These are phyloP conservation scores for Beauveria pseudobassiana DNA, from an alignment of 2,329 filamentous ascomycete genomes.

Conservation along the genomic window DNA sequence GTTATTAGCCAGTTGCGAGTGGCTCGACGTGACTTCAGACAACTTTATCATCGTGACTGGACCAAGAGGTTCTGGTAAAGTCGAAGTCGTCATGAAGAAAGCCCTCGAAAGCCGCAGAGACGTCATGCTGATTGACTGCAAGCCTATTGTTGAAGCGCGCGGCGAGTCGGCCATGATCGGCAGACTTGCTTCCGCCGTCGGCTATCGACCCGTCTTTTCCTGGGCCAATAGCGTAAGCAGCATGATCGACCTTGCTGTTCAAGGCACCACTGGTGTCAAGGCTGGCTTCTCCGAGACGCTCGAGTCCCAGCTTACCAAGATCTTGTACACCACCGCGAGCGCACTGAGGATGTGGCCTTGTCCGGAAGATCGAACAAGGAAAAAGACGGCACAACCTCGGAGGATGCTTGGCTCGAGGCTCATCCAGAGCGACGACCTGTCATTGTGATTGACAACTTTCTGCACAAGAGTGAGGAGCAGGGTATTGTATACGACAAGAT, in stretches of 20 bases:
- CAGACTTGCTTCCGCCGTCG: constrained; percentile 72
- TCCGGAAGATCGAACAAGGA: constrained; percentile 63
- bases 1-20: constrained; percentile 77
- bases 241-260: constrained; percentile 83
- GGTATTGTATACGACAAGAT: constrained; percentile 68
- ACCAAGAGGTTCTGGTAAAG: constrained; percentile 84
- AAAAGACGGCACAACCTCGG: constrained; percentile 62
- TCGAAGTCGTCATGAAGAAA: constrained; percentile 78
- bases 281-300: constrained; percentile 90
- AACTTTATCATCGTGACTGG: constrained; percentile 94
- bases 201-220: constrained; percentile 88
- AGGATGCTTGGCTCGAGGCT: constrained; percentile 83
- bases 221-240: constrained; percentile 96
- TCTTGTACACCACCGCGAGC: constrained; percentile 72
- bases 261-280: constrained; percentile 90
- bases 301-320: constrained; percentile 82
- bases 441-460: constrained; percentile 85
- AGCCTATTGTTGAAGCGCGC: constrained; percentile 81
- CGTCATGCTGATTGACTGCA: constrained; percentile 84
- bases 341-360: constrained; percentile 75
- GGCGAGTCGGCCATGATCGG: constrained; percentile 82
- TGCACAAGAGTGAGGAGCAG: constrained; percentile 65
- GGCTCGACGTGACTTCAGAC: constrained; percentile 80
- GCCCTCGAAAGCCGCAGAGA: constrained; percentile 68
- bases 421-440: constrained; percentile 79